Percentiles rank a stretch among this genome's conserved stretches.
These are phyloP conservation scores for Luzula sylvatica DNA, from an alignment of 176 grass and related monocot species.

Conservation along the genomic window DNA sequence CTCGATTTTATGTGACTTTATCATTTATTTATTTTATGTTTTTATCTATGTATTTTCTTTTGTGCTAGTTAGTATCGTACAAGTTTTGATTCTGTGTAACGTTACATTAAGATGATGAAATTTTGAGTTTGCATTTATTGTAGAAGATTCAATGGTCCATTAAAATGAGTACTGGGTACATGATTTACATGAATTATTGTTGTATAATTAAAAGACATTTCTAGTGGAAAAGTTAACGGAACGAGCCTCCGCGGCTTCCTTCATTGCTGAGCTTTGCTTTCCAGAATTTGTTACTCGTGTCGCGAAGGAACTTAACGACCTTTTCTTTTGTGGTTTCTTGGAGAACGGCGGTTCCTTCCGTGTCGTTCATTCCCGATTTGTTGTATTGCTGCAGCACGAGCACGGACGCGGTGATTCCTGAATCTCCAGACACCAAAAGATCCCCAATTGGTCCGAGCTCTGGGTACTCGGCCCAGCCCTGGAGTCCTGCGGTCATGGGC, in stretches of 20 bases:
- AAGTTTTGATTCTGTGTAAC: no score
- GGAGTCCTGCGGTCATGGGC: slow-evolving; percentile 33
- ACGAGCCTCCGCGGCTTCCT: neutral
- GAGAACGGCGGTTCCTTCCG: neutral
- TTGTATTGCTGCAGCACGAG: slow-evolving; percentile 54
- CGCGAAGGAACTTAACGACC: neutral
- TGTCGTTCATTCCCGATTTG: neutral
- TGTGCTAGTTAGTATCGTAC: no score
- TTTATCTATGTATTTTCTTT: no score
- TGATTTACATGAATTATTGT: no score
- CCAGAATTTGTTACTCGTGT: neutral
- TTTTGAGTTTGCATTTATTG: no score
- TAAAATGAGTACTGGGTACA: no score
- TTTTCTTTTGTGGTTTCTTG: neutral
- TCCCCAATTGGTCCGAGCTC: slow-evolving; percentile 67
- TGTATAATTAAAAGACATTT: no score
- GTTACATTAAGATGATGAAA: no score
- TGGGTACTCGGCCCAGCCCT: slow-evolving; percentile 48
- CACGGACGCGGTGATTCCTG: slow-evolving; percentile 31
- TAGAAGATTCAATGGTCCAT: no score
- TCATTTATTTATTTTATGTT: no score
- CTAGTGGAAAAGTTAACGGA: neutral
- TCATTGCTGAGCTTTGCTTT: slow-evolving; percentile 1
- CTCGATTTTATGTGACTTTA: no score
- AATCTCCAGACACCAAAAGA: slow-evolving; percentile 42